Evolutionary conservation across 2,329 filamentous ascomycete genomes (phyloP), one percentile per base, ranked within the genome.

Genomic region (Scedosporium minutisporum): DNA sequence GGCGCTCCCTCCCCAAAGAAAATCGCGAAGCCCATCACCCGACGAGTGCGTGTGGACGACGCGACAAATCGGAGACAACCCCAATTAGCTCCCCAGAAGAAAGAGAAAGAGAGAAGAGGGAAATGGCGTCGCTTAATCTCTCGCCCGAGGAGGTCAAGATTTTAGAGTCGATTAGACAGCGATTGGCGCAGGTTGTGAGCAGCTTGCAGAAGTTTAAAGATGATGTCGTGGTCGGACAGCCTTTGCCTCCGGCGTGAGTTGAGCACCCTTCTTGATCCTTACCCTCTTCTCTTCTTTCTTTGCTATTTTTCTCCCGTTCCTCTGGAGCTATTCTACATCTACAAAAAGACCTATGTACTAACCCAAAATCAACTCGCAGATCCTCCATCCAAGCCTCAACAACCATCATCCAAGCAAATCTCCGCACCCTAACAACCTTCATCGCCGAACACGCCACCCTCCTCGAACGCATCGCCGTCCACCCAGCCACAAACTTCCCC

Each of bases 401-500:
- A 53, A 81, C 82, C 66, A 90, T 92, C 71, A 82, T 92, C 61
- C 86, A 87, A 66, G 82, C 82, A 66, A 90, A 90, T 71, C 82
- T 95, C 46, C 77, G 82, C 65, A 84, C 83, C 25, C 80, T 93
- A 64, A 83, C 87, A 63, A 80, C 86, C 46, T 82, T 86, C 68
- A 78, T 91, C 57, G 80, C 80, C 65, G 82, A 87, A 62, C 83
- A 93, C 69, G 77, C 82, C 48, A 82, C 87, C 51, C 81, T 91
- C 57, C 85, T 96, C 65, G 81, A 81, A 63, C 84, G 85, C 62
- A 81, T 91, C 60, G 87, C 89, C 66, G 83, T 90, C 23, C 91
- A 90, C 70, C 91, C 91, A 0, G 85, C 87, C 12, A 89, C 90
- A 2, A 86, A 87, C 72, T 95, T 84, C 74, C 91, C 85, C 4